A percentile compares a stretch with the other conserved stretches of the same genome.
Evolutionary conservation across 2,329 filamentous ascomycete genomes (phyloP).

Genomic region (Diplocarpon mali): DNA sequence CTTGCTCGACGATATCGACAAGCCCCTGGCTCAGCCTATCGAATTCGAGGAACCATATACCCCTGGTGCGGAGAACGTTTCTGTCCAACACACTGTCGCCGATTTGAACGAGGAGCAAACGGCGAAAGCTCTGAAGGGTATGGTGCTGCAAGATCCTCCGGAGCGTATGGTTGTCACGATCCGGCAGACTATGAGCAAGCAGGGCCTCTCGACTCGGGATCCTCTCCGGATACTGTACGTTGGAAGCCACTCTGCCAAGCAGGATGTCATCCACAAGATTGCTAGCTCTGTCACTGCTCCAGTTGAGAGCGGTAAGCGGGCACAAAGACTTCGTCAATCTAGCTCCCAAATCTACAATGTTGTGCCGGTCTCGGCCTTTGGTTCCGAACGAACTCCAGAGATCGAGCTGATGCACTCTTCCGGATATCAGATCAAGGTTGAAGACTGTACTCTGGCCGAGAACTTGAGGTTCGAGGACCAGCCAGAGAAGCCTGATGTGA

Average conservation of each 20-base stretch:
- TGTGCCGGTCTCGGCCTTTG: slow-evolving; percentile 39
- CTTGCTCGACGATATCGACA: slow-evolving; percentile 23
- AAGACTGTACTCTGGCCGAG: slow-evolving; percentile 35
- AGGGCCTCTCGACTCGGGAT: slow-evolving; percentile 34
- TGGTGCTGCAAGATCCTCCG: slow-evolving; percentile 28
- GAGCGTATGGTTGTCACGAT: slow-evolving; percentile 33
- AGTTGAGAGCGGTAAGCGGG: slow-evolving; percentile 24
- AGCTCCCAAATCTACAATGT: slow-evolving; percentile 39
- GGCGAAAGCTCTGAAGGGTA: slow-evolving; percentile 25
- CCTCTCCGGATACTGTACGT: slow-evolving; percentile 40
- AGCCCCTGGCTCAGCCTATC: slow-evolving; percentile 29
- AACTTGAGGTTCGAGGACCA: slow-evolving; percentile 25
- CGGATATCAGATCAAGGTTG: slow-evolving; percentile 39
- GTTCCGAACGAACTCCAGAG: slow-evolving; percentile 34
- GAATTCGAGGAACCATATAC: slow-evolving; percentile 34
- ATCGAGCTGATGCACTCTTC: slow-evolving; percentile 42
- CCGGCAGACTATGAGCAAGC: slow-evolving; percentile 38
- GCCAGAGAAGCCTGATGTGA: slow-evolving; percentile 30
- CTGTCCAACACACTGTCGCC: slow-evolving; percentile 36
- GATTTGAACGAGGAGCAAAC: slow-evolving; percentile 34
- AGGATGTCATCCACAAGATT: slow-evolving; percentile 36
- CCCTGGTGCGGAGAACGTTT: slow-evolving; percentile 31
- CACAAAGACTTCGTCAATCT: slow-evolving; percentile 24
- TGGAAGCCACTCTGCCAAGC: slow-evolving; percentile 32
- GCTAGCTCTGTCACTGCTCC: slow-evolving; percentile 37